Percentiles rank a stretch among this genome's conserved stretches.
Evolutionary conservation across 2,329 filamentous ascomycete genomes (phyloP).

Genomic region (Phialophora verrucosa): DNA sequence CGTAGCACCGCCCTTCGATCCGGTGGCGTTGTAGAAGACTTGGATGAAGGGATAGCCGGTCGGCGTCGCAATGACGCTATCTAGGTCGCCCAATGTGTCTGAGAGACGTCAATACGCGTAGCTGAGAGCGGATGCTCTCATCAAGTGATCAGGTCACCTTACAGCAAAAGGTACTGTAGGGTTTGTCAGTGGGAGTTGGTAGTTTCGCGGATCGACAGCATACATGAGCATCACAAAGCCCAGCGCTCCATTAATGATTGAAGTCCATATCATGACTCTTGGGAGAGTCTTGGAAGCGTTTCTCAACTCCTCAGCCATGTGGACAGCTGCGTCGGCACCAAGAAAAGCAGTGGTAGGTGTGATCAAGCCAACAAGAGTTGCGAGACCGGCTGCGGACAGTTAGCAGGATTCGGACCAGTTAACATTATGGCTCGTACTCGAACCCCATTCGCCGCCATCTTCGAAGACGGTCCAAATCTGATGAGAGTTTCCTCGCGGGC

Average conservation of each 20-base stretch:
- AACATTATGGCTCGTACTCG: background rate
- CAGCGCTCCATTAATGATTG: conserved; percentile 4
- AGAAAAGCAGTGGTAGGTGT: conserved; percentile 11
- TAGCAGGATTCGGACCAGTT: background rate
- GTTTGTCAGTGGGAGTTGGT: background rate
- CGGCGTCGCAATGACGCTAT: conserved; percentile 9
- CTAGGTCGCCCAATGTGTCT: conserved; percentile 13
- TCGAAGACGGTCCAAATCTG: conserved; percentile 50
- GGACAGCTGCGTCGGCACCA: conserved; percentile 9
- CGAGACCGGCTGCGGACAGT: conserved; percentile 7
- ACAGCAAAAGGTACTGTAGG: conserved; percentile 18
- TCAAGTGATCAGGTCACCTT: background rate
- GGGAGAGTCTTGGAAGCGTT: conserved; percentile 14
- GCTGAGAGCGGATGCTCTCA: background rate
- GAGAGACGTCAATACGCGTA: background rate
- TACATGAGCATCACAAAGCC: conserved; percentile 19
- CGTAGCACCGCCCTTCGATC: conserved; percentile 41
- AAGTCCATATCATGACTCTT: conserved; percentile 12
- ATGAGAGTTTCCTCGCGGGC: conserved; percentile 45
- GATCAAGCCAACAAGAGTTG: conserved; percentile 16
- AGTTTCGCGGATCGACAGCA: background rate
- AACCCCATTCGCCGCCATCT: conserved; percentile 44
- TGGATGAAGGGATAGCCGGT: conserved; percentile 44
- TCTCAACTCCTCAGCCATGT: conserved; percentile 16
- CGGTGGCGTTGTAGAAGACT: conserved; percentile 46